Evolutionary conservation across 192 early-diverging fungal species (phyloP).

Genomic region (Phlyctochytrium arcticum): DNA sequence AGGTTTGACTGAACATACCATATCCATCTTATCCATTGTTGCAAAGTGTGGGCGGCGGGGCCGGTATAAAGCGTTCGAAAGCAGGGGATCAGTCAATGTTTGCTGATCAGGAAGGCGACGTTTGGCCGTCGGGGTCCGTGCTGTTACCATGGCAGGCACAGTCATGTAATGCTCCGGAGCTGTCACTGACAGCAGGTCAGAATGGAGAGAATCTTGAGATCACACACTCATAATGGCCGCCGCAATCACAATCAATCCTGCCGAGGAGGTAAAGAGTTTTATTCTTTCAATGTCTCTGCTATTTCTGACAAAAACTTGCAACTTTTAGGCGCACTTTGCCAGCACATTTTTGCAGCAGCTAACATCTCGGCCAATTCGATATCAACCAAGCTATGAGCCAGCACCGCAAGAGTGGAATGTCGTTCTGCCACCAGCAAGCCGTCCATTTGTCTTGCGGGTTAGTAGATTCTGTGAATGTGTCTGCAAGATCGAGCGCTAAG

Average conservation of each 20-base stretch:
- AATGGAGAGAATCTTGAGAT: too few species aligned
- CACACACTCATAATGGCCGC: too few species aligned
- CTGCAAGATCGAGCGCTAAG: not conserved
- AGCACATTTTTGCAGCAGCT: constrained; percentile 10
- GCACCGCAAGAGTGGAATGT: not conserved
- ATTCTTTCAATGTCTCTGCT: not conserved
- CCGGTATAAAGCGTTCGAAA: too few species aligned
- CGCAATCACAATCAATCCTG: constrained; percentile 9
- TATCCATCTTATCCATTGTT: not conserved
- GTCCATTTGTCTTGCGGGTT: constrained; percentile 21
- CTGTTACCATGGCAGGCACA: not conserved
- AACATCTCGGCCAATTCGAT: not conserved
- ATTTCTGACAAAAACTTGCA: too few species aligned
- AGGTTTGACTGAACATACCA: not conserved
- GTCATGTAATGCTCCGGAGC: not conserved
- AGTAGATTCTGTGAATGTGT: not conserved
- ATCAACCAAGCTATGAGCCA: constrained; percentile 15
- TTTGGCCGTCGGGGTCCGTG: not conserved
- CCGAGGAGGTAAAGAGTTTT: constrained; percentile 15
- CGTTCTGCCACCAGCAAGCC: constrained; percentile 14
- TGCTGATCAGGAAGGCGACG: not conserved
- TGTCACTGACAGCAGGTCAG: too few species aligned
- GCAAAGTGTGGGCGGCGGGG: too few species aligned
- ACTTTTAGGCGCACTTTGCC: too few species aligned
- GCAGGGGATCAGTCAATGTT: not conserved